Evolutionary conservation across 129 eudicot genomes (phyloP).

Genomic region (Saposhnikovia divaricata): DNA sequence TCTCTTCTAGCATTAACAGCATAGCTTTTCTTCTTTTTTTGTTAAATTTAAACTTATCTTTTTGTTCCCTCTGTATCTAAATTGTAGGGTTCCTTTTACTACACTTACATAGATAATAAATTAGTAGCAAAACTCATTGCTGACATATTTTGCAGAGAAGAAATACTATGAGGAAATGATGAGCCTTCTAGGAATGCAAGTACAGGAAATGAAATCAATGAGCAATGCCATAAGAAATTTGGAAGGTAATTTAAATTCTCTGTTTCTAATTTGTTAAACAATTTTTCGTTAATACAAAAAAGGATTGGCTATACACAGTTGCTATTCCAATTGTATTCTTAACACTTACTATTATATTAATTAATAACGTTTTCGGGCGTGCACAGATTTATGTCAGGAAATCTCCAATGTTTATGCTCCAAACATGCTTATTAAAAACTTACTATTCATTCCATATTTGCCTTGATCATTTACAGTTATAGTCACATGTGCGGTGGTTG

Average conservation of each 20-base stretch:
- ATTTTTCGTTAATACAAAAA: not conserved
- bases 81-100: not conserved
- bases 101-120: not conserved
- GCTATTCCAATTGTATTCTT: not conserved
- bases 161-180: conserved; percentile 69
- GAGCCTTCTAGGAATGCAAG: conserved; percentile 55
- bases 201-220: conserved; percentile 85
- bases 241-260: conserved; percentile 47
- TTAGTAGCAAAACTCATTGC: not conserved
- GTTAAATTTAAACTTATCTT: not conserved
- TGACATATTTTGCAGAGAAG: conserved; percentile 46
- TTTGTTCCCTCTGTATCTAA: not conserved
- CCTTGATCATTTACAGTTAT: not conserved
- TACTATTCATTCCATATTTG: not conserved
- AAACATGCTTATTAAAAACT: too few species aligned
- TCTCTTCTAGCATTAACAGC: conserved; percentile 4
- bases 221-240: conserved; percentile 55
- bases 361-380: not conserved
- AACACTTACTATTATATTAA: not conserved
- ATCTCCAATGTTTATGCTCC: not conserved
- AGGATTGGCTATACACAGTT: not conserved
- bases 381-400: not conserved
- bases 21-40: not conserved
- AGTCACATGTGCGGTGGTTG: not conserved
- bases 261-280: not conserved